Conservation (phyloP, 202 grass and related monocot genomes). For the Brachypodium distachyon region DNA sequence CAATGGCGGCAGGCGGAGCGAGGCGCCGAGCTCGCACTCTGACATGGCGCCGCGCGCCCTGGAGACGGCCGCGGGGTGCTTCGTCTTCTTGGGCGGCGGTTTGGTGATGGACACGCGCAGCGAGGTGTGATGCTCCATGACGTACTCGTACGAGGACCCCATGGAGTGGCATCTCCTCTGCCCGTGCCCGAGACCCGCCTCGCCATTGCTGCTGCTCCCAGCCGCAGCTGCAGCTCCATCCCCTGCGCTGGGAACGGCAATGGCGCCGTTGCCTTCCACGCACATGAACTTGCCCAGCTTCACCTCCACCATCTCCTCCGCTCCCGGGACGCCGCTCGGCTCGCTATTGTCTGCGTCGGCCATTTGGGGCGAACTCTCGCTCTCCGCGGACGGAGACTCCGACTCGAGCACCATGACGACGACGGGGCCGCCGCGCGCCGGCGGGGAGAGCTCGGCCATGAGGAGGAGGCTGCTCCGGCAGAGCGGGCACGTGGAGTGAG, state of each 20-base stretch:
- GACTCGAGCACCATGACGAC: constrained; percentile 81
- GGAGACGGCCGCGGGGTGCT: constrained; percentile 14
- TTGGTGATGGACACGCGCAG: constrained; percentile 59
- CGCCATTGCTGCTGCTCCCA: neutral
- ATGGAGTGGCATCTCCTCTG: constrained; percentile 90
- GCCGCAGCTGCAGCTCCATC: constrained; percentile 32
- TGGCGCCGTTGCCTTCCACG: constrained; percentile 32
- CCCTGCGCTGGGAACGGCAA: neutral
- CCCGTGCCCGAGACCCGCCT: constrained; percentile 20
- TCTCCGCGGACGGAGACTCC: no score
- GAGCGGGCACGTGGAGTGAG: constrained; percentile 92
- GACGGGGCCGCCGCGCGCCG: constrained; percentile 43
- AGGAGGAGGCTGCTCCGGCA: constrained; percentile 61
- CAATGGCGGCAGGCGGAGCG: constrained; percentile 23
- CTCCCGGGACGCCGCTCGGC: neutral
- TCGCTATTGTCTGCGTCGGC: neutral
- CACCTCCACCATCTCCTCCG: constrained; percentile 41
- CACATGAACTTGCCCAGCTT: constrained; percentile 72
- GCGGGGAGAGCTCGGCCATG: constrained; percentile 49
- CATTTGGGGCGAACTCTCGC: constrained; percentile 50
- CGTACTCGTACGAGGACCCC: constrained; percentile 96
- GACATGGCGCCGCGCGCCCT: constrained; percentile 59
- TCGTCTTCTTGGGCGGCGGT: constrained; percentile 68
- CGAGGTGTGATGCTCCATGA: constrained; percentile 56
- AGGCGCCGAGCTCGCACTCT: constrained; percentile 69